Evolutionary conservation across 1,139 yeast genomes (phyloP).

Genomic region (Zygosaccharomyces sapae): DNA sequence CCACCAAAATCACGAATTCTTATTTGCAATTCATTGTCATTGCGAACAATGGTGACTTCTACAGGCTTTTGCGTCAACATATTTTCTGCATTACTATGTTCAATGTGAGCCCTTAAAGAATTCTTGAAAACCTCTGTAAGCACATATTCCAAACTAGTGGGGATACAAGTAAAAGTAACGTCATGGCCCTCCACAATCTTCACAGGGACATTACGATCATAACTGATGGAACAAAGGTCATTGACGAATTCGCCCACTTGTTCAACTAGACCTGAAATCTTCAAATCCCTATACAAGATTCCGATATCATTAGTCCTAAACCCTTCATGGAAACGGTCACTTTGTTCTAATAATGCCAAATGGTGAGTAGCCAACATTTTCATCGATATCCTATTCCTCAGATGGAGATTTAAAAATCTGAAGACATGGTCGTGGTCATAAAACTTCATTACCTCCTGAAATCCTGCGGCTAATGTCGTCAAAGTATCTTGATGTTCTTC

Average conservation of each 20-base stretch:
- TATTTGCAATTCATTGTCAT: constrained; percentile 47
- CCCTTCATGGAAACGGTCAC: constrained; percentile 15
- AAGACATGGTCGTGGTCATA: constrained; percentile 51
- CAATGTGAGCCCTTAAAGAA: constrained; percentile 81
- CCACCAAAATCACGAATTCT: constrained; percentile 84
- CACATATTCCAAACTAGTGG: constrained; percentile 81
- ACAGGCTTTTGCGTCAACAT: constrained; percentile 44
- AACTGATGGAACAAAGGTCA: constrained; percentile 76
- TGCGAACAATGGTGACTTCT: constrained; percentile 56
- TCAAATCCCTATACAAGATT: constrained; percentile 60
- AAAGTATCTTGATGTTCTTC: constrained; percentile 79
- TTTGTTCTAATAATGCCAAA: constrained; percentile 51
- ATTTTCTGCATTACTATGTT: constrained; percentile 42
- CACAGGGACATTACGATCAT: constrained; percentile 65
- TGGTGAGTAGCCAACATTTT: constrained; percentile 83
- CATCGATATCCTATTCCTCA: constrained; percentile 80
- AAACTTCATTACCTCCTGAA: constrained; percentile 63
- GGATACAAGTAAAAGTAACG: constrained; percentile 67
- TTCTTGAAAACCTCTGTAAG: constrained; percentile 84
- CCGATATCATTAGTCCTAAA: constrained; percentile 50
- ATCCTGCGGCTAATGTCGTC: constrained; percentile 75
- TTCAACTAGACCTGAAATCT: constrained; percentile 56
- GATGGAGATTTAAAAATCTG: constrained; percentile 66
- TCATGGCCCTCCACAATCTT: constrained; percentile 52
- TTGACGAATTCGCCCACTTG: constrained; percentile 71